Evolutionary conservation across 1,284 basidiomycete genomes (phyloP).

Genomic region (Pseudozyma tsukubaensis): DNA sequence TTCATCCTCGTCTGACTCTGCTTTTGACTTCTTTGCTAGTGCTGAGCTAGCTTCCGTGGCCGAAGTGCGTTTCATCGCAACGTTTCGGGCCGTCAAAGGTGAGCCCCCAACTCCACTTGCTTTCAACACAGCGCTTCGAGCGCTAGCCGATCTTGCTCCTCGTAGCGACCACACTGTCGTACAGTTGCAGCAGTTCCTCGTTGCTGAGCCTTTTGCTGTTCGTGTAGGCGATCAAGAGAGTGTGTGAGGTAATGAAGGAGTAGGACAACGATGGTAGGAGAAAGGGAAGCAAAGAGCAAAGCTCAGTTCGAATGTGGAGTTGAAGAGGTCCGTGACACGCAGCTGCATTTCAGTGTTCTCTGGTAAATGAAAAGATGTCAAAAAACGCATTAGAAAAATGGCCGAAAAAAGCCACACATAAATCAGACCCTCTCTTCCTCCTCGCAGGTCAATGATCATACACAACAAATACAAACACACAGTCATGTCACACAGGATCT

Average conservation of each 20-base stretch:
- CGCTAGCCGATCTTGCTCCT: background rate
- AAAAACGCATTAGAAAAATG: background rate
- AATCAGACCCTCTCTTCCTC: slow-evolving; percentile 3
- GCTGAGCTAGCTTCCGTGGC: background rate
- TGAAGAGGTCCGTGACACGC: slow-evolving; percentile 15
- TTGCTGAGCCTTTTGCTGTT: background rate
- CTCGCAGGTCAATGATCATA: background rate
- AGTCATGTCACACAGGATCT: background rate
- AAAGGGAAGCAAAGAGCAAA: background rate
- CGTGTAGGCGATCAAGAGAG: background rate
- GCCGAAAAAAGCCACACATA: background rate
- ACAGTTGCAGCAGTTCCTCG: too few species aligned
- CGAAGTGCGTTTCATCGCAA: slow-evolving; percentile 30
- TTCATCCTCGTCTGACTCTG: slow-evolving; percentile 19
- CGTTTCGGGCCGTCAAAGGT: background rate
- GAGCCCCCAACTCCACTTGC: background rate
- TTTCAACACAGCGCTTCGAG: slow-evolving; percentile 10
- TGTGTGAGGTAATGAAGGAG: background rate
- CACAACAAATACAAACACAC: background rate
- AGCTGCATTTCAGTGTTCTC: background rate
- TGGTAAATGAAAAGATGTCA: slow-evolving; percentile 1
- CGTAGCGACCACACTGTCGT: slow-evolving; percentile 21
- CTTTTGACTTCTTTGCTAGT: slow-evolving; percentile 9
- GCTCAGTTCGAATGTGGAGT: background rate
- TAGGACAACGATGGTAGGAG: background rate